Evolutionary conservation across 2,329 filamentous ascomycete genomes (phyloP).

Genomic region (Cordyceps tenuipes): DNA sequence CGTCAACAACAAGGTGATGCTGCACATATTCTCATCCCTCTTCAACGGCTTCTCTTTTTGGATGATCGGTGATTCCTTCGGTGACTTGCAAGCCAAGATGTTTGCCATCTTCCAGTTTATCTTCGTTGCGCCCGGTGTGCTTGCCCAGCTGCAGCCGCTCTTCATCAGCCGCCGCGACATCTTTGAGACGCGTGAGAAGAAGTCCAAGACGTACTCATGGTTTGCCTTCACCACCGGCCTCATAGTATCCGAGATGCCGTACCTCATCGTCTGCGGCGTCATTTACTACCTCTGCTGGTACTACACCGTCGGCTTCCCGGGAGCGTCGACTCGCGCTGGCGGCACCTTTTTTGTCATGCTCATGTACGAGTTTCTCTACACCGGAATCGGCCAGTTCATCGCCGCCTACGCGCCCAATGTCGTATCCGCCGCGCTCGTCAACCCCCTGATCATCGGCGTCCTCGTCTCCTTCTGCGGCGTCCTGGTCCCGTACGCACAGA

Average conservation of each 20-base stretch:
- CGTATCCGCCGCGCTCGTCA: conserved; percentile 49
- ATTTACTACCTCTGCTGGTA: conserved; percentile 50
- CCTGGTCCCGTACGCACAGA: conserved; percentile 55
- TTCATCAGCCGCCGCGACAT: conserved; percentile 50
- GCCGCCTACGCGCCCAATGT: conserved; percentile 54
- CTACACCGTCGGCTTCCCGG: conserved; percentile 45
- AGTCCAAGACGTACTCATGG: conserved; percentile 54
- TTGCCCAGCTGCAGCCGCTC: conserved; percentile 51
- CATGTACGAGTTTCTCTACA: conserved; percentile 53
- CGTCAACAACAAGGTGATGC: conserved; percentile 52
- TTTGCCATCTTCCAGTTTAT: conserved; percentile 58
- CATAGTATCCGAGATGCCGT: conserved; percentile 39
- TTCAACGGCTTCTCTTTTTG: conserved; percentile 57
- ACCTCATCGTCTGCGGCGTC: conserved; percentile 34
- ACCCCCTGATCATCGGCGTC: conserved; percentile 46
- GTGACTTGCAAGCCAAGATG: conserved; percentile 44
- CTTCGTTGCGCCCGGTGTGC: conserved; percentile 50
- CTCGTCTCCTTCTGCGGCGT: conserved; percentile 68
- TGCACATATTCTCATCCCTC: conserved; percentile 46
- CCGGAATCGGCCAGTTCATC: conserved; percentile 54
- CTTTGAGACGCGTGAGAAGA: conserved; percentile 51
- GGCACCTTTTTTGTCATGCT: conserved; percentile 46
- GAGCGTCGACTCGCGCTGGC: conserved; percentile 37
- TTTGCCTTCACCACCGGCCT: conserved; percentile 48
- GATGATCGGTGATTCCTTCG: conserved; percentile 44